Percentiles rank a stretch among this genome's conserved stretches.
These are phyloP conservation scores for Leccinum subgranulosum DNA, from an alignment of 768 basidiomycete genomes.

Conservation along the genomic window DNA sequence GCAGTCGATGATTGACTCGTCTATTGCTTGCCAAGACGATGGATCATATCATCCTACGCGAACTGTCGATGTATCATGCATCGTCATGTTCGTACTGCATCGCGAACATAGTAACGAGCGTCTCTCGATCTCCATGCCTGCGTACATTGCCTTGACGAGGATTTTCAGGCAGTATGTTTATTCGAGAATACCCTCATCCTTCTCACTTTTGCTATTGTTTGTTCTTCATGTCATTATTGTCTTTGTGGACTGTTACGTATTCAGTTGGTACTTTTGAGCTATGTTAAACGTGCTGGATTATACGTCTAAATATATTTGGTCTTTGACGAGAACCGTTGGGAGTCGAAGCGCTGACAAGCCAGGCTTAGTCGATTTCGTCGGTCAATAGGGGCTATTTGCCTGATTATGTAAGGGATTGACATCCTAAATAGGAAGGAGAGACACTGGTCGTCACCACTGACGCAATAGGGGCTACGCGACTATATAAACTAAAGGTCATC, in stretches of 20 bases:
- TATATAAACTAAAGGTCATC: not conserved
- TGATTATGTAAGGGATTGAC: not conserved
- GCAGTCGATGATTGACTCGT: conserved; percentile 40
- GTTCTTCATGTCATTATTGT: conserved; percentile 1
- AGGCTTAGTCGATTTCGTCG: not conserved
- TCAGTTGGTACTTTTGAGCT: not conserved
- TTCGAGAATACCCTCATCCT: conserved; percentile 6
- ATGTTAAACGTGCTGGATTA: conserved; percentile 6
- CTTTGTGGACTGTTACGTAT: conserved; percentile 13
- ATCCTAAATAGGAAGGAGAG: not conserved
- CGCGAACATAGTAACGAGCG: conserved; percentile 64
- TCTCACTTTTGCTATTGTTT: not conserved
- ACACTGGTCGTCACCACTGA: conserved; percentile 22
- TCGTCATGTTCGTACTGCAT: conserved; percentile 56
- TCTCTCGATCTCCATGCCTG: conserved; percentile 47
- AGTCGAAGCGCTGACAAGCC: not conserved
- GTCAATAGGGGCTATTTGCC: not conserved
- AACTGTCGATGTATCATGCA: conserved; percentile 55
- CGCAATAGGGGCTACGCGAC: conserved; percentile 16
- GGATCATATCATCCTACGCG: conserved; percentile 35
- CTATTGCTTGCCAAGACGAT: conserved; percentile 28
- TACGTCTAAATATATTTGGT: conserved; percentile 13
- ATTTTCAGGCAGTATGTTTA: conserved; percentile 24
- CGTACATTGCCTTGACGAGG: conserved; percentile 20
- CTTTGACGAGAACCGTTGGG: not conserved